These are phyloP conservation scores for Tuber umbilicatum DNA, from an alignment of 495 filamentous ascomycete genomes.

Conservation along the genomic window DNA sequence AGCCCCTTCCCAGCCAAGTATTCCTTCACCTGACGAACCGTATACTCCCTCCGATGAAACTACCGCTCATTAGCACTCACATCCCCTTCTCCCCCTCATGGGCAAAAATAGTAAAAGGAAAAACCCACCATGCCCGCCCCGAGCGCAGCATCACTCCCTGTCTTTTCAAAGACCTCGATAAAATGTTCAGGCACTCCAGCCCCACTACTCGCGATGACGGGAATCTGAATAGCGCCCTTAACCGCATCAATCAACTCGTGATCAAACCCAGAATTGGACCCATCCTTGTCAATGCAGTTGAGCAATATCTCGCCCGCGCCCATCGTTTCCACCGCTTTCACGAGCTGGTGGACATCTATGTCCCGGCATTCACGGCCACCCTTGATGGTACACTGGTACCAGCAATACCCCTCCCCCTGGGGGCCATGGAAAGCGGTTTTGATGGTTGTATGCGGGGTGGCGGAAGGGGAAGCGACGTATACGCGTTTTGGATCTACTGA, in stretches of 20 bases:
- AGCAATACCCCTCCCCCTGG: conserved; percentile 74
- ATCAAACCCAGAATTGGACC: conserved; percentile 92
- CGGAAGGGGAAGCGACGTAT: conserved; percentile 65
- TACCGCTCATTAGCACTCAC: conserved; percentile 40
- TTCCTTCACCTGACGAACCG: conserved; percentile 89
- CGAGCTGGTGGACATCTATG: conserved; percentile 80
- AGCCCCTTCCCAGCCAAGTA: conserved; percentile 63
- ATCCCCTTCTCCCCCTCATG: conserved; percentile 19
- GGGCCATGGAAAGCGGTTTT: conserved; percentile 64
- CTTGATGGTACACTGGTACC: conserved; percentile 97
- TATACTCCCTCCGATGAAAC: conserved; percentile 94
- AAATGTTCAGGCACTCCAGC: conserved; percentile 88
- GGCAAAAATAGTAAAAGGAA: conserved; percentile 12
- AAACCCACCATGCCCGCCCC: conserved; percentile 82
- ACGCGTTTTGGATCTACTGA: conserved; percentile 89
- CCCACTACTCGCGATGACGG: conserved; percentile 91
- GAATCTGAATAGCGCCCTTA: conserved; percentile 75
- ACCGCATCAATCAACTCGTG: conserved; percentile 83
- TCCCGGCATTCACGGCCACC: conserved; percentile 87
- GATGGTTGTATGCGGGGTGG: conserved; percentile 73
- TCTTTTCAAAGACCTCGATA: conserved; percentile 78
- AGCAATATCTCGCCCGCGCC: conserved; percentile 88
- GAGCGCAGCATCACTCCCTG: conserved; percentile 81
- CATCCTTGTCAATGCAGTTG: conserved; percentile 97
- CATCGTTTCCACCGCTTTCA: conserved; percentile 88